Base-by-base conservation (phyloP, 148 eudicot species). In the Heliosperma pusillum region DNA sequence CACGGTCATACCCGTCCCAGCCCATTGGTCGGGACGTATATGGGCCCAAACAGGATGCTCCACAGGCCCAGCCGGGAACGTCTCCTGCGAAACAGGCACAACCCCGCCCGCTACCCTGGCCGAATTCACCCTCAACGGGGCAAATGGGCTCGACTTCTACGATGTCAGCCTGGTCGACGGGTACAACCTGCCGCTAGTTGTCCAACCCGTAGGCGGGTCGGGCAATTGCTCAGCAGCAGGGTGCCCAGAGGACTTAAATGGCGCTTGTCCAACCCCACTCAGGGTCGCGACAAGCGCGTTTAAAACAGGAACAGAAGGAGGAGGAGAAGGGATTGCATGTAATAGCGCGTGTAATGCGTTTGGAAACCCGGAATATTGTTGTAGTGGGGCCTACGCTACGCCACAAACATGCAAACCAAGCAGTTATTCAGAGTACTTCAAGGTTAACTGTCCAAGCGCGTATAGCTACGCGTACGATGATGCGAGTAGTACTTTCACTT, bases 141-240 rank as follows among this genome's bases (percentile, higher is more conserved):
- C 90, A 1, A 79, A 74, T 3, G 88, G 89, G 40, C 82, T 88
- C 2, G 97, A 92, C 78, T 92, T 92, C 77, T 92, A 90, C 65
- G 93, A 92, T 26, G 97, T 92, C 16, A 92, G 97, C 84, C 86
- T 93, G 1, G 97, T 93, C 0, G 96, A 93, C 70, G 97, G 97
- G 16, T 93, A 87, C 77, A 92, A 92, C 69, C 81, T 92, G 1
- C 96, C 95, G 2, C 80, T 92, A 70, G 56, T 85, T 0, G 76
- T 92, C 20, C 69, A 72, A 17, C 91, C 93, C 5, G 81, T 75
- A 40, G 89, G 92, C 3, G 89, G 88, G 47, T 75, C 81, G 4
- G 87, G 84, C 0, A 88, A 88, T 67, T 91, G 97, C 47, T 70
- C 81, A 0, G 47, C 83, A 1, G 83, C 91, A 0, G 91, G 91